Percentiles rank a stretch among this genome's conserved stretches.
These are phyloP conservation scores for Phenoliferia sp. DNA, from an alignment of 1,284 basidiomycete species.

Conservation along the genomic window DNA sequence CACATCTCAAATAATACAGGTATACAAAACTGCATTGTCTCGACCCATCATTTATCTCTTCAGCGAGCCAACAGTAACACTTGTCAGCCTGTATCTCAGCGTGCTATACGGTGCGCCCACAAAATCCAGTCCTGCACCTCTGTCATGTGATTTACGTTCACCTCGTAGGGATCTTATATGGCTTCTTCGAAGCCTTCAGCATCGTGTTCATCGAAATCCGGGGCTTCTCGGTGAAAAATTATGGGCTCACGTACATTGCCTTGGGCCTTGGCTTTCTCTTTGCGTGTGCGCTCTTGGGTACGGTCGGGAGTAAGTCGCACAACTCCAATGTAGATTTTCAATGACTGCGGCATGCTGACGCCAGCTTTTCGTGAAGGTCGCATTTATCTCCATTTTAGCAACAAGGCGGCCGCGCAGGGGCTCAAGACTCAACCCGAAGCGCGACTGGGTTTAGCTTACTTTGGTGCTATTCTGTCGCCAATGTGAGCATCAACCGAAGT, in stretches of 20 bases:
- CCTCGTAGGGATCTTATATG: constrained; percentile 33
- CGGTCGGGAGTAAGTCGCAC: constrained; percentile 5
- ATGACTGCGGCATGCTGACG: too few relatives aligned
- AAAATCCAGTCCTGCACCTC: neutral
- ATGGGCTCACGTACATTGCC: constrained; percentile 21
- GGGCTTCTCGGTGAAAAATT: neutral
- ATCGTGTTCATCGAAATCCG: constrained; percentile 22
- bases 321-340: neutral
- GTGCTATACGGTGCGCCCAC: constrained; percentile 52
- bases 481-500: constrained; percentile 10
- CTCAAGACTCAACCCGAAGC: constrained; percentile 10
- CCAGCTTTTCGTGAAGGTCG: too few relatives aligned
- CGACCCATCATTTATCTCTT: constrained; percentile 21
- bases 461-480: constrained; percentile 13
- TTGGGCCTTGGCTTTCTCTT: constrained; percentile 25
- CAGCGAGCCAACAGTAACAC: constrained; percentile 52
- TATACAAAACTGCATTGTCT: constrained; percentile 15
- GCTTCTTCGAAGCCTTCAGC: constrained; percentile 25
- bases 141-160: neutral
- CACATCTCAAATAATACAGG: neutral
- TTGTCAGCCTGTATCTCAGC: constrained; percentile 57
- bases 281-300: constrained; percentile 5
- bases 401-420: neutral
- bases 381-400: neutral
- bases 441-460: constrained; percentile 10